Evolutionary conservation across 305 asterid genomes (phyloP), one percentile per base, ranked within the genome.

Genomic region (Striga hermonthica): DNA sequence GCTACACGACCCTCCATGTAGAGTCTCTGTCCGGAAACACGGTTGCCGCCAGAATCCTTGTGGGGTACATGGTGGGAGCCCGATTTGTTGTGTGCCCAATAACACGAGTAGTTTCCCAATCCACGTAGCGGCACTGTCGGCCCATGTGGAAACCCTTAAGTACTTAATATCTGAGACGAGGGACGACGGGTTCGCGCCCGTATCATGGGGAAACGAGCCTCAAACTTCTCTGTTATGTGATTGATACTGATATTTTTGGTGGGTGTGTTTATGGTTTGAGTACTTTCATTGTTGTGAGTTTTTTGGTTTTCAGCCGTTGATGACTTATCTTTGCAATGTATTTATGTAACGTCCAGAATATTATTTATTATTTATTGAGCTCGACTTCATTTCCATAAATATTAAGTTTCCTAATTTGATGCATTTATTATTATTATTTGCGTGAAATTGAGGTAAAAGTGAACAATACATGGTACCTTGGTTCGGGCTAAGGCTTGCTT

Each of bases 51-150:
- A 50, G 37, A 22, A 48, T 69, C 22, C 65, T 78, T 79, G 78
- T 78, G 37, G 35, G 44, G 9, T 5, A 13, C 28, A 2, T n/a
- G n/a, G n/a, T n/a, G n/a, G n/a, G n/a, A 11, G 9, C 31, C 67
- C 9, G 34, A 41, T 8, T 55, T 66, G 56, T 63, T 14, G 10
- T 56, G 36, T 37, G 10, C 6, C 4, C 22, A 68, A 67, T 68
- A 61, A 73, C 45, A 0, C 0, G 0, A 44, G 35, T 35, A 0
- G 0, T 22, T 34, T 81, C 66, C 81, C 83, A 4, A 56, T 73
- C 57, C 76, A 78, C 60, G 36, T 73, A 66, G 85, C 85, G 31
- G 85, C 81, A 9, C 54, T 73, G 13, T 40, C 61, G 13, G 75
- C 79, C 9, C 65, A 75, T 10, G 43, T 61, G 49, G 76, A 70